Conservation (phyloP, 2,329 filamentous ascomycete genomes). For the Nigrospora osmanthi region DNA sequence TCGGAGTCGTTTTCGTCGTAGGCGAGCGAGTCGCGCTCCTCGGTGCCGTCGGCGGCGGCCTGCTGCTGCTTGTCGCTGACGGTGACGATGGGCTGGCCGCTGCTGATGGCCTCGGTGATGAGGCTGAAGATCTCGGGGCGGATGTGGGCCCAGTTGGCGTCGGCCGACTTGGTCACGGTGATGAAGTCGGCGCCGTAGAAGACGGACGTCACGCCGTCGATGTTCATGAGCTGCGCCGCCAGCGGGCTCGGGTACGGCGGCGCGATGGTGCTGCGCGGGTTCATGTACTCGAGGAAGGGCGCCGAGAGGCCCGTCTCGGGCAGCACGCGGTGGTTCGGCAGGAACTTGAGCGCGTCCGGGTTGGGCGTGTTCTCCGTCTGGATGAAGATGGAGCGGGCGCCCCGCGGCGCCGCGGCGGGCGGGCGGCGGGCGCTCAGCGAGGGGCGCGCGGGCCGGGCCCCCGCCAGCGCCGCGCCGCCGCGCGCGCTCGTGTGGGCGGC, state of each 20-base stretch:
- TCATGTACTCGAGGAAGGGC: conserved; percentile 86
- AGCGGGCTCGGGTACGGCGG: conserved; percentile 87
- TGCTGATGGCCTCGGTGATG: conserved; percentile 86
- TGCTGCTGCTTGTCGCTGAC: conserved; percentile 54
- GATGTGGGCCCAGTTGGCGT: conserved; percentile 88
- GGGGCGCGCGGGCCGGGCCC: neutral
- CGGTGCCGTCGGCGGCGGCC: conserved; percentile 27
- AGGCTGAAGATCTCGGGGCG: conserved; percentile 92
- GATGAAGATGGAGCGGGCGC: conserved; percentile 81
- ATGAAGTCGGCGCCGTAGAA: conserved; percentile 97
- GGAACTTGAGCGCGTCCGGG: conserved; percentile 91
- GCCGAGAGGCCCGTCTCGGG: conserved; percentile 59
- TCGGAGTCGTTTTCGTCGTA: conserved; percentile 91
- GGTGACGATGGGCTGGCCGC: conserved; percentile 74
- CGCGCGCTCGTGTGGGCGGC: conserved; percentile 18
- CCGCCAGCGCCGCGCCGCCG: conserved; percentile 12
- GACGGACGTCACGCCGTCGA: conserved; percentile 89
- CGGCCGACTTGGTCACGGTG: conserved; percentile 83
- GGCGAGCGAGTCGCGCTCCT: conserved; percentile 62
- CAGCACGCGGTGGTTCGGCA: conserved; percentile 81
- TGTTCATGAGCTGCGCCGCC: conserved; percentile 81
- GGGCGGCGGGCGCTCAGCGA: conserved; percentile 2
- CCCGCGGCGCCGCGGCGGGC: conserved; percentile 18
- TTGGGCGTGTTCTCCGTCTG: conserved; percentile 95
- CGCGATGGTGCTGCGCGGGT: conserved; percentile 77